Evolutionary conservation across 2,329 filamentous ascomycete species (phyloP), one percentile per base, ranked within the genome.

Genomic region (Arachnomyces sp.): DNA sequence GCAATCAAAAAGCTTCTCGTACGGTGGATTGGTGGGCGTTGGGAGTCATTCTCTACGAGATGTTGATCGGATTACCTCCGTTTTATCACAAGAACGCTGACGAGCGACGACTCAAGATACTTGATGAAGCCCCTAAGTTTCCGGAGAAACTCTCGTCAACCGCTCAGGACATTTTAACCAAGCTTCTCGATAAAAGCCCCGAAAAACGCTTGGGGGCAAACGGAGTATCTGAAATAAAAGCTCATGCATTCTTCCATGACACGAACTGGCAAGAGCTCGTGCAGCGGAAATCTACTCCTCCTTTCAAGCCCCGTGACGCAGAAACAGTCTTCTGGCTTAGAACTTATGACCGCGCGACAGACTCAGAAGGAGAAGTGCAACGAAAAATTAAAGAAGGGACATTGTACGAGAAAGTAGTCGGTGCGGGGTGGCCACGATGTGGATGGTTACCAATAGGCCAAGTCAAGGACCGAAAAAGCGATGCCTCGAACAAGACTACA

Each of bases 31-130:
- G 46, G 36, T 46, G 43, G 46, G 36, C 36, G 29, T 38, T 44
- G 31, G 43, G 46, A 28, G 40, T 46, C 18, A 28, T 48, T 28
- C 40, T 46, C 38, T 44, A 44, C 41, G 46, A 48, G 31, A 43
- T 43, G 35, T 34, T 43, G 31, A 43, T 31, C 20, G 40, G 40
- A 37, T 30, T 43, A 39, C 40, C 40, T 18, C 34, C 40, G 30
- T 43, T 39, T 15, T 43, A 34, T 14, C 28, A 39, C 36, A 30
- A 35, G 14, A 31, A 43, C 28, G 28, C 35, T 34, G 13, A 35
- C 20, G 20, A 35, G 33, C 33, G 33, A 35, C 13, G 16, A 6
- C 16, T 35, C 33, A 35, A 18, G 33, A 35, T 35, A 16, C 20
- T 7, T 20, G 20, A 25, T 25, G 33, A 35, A 35, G 33, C 33